Evolutionary conservation across 192 early-diverging fungal genomes (phyloP).

Genomic region (Spizellomyces sp.): DNA sequence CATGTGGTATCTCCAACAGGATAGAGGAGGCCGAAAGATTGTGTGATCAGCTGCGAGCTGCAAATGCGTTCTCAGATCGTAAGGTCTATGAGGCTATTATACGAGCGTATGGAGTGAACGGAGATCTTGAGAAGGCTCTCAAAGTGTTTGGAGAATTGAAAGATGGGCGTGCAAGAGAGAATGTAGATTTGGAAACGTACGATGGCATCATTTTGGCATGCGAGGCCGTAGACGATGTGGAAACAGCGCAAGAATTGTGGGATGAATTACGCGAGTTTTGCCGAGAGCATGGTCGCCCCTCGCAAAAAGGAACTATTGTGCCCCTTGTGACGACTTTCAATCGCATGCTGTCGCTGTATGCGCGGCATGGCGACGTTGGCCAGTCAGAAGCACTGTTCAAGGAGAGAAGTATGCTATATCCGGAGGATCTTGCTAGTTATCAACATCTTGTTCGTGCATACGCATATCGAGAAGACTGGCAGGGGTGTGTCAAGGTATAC

Average conservation of each 20-base stretch:
- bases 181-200: conserved; percentile 17
- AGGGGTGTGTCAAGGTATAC: not conserved
- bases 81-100: conserved; percentile 34
- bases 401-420: not conserved
- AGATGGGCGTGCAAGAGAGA: not conserved
- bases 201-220: conserved; percentile 32
- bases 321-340: conserved; percentile 19
- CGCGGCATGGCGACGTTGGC: conserved; percentile 2
- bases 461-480: not conserved
- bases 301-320: not conserved
- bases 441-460: conserved; percentile 13
- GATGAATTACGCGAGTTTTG: conserved; percentile 12
- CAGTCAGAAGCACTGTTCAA: conserved; percentile 12
- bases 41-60: conserved; percentile 5
- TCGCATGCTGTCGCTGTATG: conserved; percentile 8
- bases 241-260: conserved; percentile 15
- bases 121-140: conserved; percentile 9
- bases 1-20: conserved; percentile 9
- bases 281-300: not conserved
- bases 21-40: conserved; percentile 8
- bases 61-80: not conserved
- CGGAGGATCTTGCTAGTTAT: conserved; percentile 6
- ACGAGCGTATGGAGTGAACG: conserved; percentile 16
- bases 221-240: conserved; percentile 9
- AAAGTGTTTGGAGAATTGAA: conserved; percentile 6